Conservation (phyloP, 73 alveolate species). For the Paramecium sonneborni region DNA sequence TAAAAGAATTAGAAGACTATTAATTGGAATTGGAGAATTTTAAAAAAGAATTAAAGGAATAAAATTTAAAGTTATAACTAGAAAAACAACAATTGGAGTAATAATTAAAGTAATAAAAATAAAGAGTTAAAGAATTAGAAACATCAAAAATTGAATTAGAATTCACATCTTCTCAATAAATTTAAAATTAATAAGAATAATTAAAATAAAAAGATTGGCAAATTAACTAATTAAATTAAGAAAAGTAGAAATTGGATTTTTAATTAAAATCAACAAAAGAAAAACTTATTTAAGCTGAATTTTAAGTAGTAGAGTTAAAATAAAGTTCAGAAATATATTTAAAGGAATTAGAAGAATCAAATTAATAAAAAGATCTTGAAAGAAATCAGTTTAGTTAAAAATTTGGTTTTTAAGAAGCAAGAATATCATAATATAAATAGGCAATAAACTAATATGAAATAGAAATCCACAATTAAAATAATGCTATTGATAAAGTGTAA, state of each 20-base stretch:
- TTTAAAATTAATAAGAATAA: not conserved
- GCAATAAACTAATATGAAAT: not conserved
- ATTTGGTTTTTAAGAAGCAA: not conserved
- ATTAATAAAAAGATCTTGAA: not conserved
- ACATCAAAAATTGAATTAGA: not conserved
- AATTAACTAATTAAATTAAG: not conserved
- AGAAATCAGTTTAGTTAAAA: not conserved
- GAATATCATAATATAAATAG: not conserved
- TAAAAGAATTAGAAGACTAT: not conserved
- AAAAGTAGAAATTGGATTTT: not conserved
- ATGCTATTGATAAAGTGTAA: not conserved
- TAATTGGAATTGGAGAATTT: not conserved
- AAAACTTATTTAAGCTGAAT: not conserved
- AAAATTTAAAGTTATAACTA: not conserved
- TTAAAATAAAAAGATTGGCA: not conserved
- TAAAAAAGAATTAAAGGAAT: slow-evolving; percentile 2
- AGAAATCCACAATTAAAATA: slow-evolving; percentile 6
- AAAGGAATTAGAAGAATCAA: slow-evolving; percentile 4
- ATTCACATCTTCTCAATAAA: not conserved
- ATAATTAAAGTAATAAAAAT: not conserved
- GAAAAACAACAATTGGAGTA: not conserved
- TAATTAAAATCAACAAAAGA: not conserved
- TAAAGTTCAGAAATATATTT: not conserved
- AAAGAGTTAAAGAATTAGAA: not conserved
- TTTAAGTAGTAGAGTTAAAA: not conserved